These are phyloP conservation scores for Acmispon strigosus DNA, from an alignment of 306 rosid genomes.

Conservation along the genomic window DNA sequence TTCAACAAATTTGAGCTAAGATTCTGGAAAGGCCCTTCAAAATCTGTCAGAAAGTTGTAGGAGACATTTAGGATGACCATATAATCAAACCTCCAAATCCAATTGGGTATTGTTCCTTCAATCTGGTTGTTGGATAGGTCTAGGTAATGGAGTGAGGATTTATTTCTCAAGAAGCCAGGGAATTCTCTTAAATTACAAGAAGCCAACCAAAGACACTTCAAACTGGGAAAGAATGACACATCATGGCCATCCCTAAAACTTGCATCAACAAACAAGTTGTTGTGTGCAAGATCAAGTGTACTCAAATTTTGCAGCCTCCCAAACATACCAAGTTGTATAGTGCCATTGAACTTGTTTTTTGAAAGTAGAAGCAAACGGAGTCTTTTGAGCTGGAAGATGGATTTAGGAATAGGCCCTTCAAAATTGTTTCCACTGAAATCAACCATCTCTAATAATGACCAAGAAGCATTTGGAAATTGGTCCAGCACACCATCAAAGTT, in stretches of 20 bases:
- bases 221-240: neutral
- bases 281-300: conserved; percentile 38
- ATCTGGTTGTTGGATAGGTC: conserved; percentile 34
- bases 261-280: conserved; percentile 14
- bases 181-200: conserved; percentile 19
- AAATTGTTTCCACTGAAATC: conserved; percentile 38
- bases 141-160: neutral
- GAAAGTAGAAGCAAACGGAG: conserved; percentile 32
- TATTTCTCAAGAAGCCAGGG: conserved; percentile 34
- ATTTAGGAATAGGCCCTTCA: conserved; percentile 32
- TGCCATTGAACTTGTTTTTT: conserved; percentile 46
- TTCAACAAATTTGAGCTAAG: neutral
- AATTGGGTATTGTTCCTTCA: conserved; percentile 4
- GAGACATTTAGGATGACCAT: neutral
- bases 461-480: neutral
- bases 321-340: neutral
- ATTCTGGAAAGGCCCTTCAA: neutral
- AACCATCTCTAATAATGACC: conserved; percentile 1
- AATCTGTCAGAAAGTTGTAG: neutral
- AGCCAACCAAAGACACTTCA: conserved; percentile 21
- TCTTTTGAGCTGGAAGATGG: conserved; percentile 12
- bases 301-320: conserved; percentile 14
- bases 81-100: neutral
- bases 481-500: conserved; percentile 12
- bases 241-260: neutral